Evolutionary conservation across 805 yeast species (phyloP), one percentile per base, ranked within the genome.

Genomic region (Pichia nakasei): DNA sequence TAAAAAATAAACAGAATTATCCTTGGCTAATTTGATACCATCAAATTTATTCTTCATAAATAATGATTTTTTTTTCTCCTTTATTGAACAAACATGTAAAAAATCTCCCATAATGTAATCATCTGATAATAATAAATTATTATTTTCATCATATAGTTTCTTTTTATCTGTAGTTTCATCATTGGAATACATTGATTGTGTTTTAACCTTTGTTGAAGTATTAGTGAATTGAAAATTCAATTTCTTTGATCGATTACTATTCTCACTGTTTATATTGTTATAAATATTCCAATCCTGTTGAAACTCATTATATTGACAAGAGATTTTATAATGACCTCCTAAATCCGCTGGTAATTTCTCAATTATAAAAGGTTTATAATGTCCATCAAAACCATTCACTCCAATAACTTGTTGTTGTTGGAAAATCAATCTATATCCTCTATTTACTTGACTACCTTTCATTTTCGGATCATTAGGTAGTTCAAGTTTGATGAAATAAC

Each of bases 401-500:
- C 47, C 46, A 29, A 34, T 18, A 4, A 37, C 38, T 11, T 45
- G 49, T 26, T 59, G 63, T 41, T 52, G 60, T 22, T 50, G 58
- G 41, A 69, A 59, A 2, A 56, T 27, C 36, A 69, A 45, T 18
- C 57, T 51, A 46, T 61, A 68, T 1, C 69, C 70, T 37, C 48
- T 50, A 26, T 45, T 52, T 2, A 61, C 22, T 37, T 47, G 29
- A 5, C 5, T 32, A n/a, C 7, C 29, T 7, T 20, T 22, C 15
- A 34, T 40, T 19, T 41, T 31, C 9, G 22, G 31, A 22, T 36
- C 31, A 22, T 35, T 43, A 4, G 52, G 52, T 2, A 60, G 36
- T 35, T 60, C 56, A 2, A 72, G 51, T 41, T 70, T 69, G 15
- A 80, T 75, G 51, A 70, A 75, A 52, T 75, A 78, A 3, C 85